phyloP scores from a whole-genome alignment of 495 filamentous ascomycete species.

The Lineolata rhizophorae region DNA sequence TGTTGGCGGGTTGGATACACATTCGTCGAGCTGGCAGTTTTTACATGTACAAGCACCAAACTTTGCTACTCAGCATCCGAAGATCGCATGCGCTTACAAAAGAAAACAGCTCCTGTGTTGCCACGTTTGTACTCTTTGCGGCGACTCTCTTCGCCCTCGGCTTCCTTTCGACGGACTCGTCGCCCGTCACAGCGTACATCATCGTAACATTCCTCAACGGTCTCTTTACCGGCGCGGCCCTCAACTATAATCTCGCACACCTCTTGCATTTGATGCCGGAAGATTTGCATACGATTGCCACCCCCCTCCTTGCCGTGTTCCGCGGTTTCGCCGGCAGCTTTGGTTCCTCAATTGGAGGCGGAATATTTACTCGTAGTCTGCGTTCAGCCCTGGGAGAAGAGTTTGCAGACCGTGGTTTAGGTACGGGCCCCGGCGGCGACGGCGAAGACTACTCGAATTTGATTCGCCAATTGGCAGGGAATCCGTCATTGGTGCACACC shows the following conservation, averaged over 20 bases:
- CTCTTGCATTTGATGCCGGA: slow-evolving; percentile 41
- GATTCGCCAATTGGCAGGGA: slow-evolving; percentile 40
- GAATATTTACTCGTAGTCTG: slow-evolving; percentile 42
- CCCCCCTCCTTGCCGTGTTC: slow-evolving; percentile 46
- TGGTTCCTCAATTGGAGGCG: slow-evolving; percentile 55
- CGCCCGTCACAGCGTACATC: slow-evolving; percentile 25
- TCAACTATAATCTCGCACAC: slow-evolving; percentile 64
- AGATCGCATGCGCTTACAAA: too few species aligned
- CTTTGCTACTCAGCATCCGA: neutral
- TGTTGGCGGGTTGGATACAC: slow-evolving; percentile 47
- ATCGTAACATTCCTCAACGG: slow-evolving; percentile 39
- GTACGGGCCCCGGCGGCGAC: neutral
- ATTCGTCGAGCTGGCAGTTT: slow-evolving; percentile 44
- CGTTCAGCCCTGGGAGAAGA: slow-evolving; percentile 30
- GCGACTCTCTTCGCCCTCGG: slow-evolving; percentile 27
- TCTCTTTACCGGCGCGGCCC: slow-evolving; percentile 39
- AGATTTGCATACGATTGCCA: slow-evolving; percentile 45
- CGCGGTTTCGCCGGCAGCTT: slow-evolving; percentile 55
- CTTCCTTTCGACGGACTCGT: slow-evolving; percentile 23
- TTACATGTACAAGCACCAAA: slow-evolving; percentile 23
- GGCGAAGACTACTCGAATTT: slow-evolving; percentile 28
- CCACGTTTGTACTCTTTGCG: slow-evolving; percentile 31
- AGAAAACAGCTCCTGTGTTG: slow-evolving; percentile 27
- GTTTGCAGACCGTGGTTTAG: slow-evolving; percentile 28
- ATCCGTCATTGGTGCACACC: slow-evolving; percentile 35